A percentile compares a stretch with the other conserved stretches of the same genome.
Evolutionary conservation across 2,329 filamentous ascomycete genomes (phyloP).

Genomic region (Pyricularia grisea): DNA sequence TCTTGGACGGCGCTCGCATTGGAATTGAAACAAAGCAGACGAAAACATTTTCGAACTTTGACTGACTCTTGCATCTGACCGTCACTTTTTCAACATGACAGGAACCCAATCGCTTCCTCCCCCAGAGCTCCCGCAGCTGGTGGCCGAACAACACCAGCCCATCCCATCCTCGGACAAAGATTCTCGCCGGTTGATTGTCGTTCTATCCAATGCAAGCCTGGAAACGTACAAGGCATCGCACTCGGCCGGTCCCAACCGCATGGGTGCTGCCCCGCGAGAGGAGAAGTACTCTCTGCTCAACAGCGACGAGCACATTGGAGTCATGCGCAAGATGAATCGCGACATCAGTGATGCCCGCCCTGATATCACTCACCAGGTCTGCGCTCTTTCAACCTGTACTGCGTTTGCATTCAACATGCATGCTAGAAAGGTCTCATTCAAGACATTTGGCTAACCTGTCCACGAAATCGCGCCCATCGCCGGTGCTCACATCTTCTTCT

Average conservation of each 20-base stretch:
- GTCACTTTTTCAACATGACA: conserved; percentile 28
- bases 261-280: conserved; percentile 55
- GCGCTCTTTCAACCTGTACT: conserved; percentile 9
- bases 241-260: conserved; percentile 50
- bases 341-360: conserved; percentile 97
- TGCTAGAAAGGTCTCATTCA: conserved; percentile 13
- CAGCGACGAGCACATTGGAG: conserved; percentile 97
- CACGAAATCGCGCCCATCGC: background rate
- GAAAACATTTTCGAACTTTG: background rate
- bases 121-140: conserved; percentile 79
- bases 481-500: conserved; percentile 7
- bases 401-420: conserved; percentile 36
- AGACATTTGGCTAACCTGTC: background rate
- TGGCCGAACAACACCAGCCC: conserved; percentile 83
- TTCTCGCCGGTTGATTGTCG: conserved; percentile 84
- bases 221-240: conserved; percentile 94
- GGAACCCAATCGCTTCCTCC: conserved; percentile 93
- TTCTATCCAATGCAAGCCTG: conserved; percentile 92
- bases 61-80: background rate
- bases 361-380: conserved; percentile 96
- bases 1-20: background rate
- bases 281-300: conserved; percentile 97
- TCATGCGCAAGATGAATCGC: conserved; percentile 99
- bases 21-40: background rate
- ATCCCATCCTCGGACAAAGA: conserved; percentile 84